Evolutionary conservation across 306 rosid genomes (phyloP), one percentile per base, ranked within the genome.

Genomic region (Pachyrhizus erosus): DNA sequence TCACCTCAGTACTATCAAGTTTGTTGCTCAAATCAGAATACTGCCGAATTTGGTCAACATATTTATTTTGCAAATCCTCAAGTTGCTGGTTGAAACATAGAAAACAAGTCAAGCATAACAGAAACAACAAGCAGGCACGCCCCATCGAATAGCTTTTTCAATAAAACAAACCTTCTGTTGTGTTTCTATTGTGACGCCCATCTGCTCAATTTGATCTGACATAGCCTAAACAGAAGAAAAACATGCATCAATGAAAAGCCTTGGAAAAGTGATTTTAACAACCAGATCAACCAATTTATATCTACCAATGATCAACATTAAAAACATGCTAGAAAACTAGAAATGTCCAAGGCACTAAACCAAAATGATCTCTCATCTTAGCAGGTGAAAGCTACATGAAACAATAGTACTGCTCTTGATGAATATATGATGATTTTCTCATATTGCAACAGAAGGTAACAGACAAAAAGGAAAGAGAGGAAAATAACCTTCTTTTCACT

Each of bases 191-290:
- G 86, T 79, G 45, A 88, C 14, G 46, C 97, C 94, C 97, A 93
- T 92, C 81, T 93, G 96, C 87, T 96, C 98, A 85, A 96, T 92
- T 87, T 96, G 98, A 39, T 96, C 98, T 27, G 92, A 84, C 99
- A 92, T 92, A 27, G 97, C 93, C 98, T 96, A 55, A 24, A 81
- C 67, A 84, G 65, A 73, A 83, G 57, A 54, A 75, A 80, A 80
- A 5, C 9, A n/a, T 24, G 20, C 17, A 65, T 76, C 66, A 81
- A 54, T 17, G 57, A 15, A 80, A 13, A 43, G 49, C 15, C 49
- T 20, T 20, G 29, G 31, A 14, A 66, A 18, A 23, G 24, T 51
- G 34, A 31, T 14, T 58, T 57, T 49, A 31, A 9, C 0, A 70
- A 72, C 61, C 65, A 77, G 17, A 79, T 10, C n/a, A 48, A 31